Evolutionary conservation across 1,284 basidiomycete genomes (phyloP), one percentile per base, ranked within the genome.

Genomic region (Pascua sp.): DNA sequence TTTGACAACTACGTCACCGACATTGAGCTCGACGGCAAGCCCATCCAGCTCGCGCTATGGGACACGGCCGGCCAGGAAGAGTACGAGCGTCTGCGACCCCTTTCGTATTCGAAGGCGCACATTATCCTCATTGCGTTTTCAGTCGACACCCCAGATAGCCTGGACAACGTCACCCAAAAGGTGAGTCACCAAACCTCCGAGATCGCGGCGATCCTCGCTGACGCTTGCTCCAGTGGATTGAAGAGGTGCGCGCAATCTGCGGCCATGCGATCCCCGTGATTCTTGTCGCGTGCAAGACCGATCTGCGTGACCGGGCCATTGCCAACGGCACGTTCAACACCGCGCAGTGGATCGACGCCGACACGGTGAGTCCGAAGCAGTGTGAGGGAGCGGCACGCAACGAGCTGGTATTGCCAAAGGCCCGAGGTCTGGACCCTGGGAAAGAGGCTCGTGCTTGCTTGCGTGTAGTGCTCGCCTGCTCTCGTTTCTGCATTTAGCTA

Each of bases 1-100:
- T 96, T 96, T 71, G 93, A 96, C 80, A 98, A 98, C 76, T 98
- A 97, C 77, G 94, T 98, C 60, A 94, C 95, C 47, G 95, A 98
- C 80, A 96, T 98, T 71, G 83, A 92, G 68, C 81, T 98, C 55
- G 95, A 98, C 77, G 93, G 93, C 64, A 98, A 98, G 78, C 90
- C 93, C 44, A 90, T 98, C 39, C 43, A 50, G 61, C 49, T 61
- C 18, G 56, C 59, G 18, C 59, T 59, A 13, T 63, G 61, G 61
- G 61, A 98, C 79, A 98, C 95, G 1, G 95, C 94, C 7, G 94
- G 95, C 16, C 94, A 98, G 78, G 94, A 98, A 79, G 94, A 98
- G 80, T 98, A 97, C 77, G 94, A 98, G 77, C 84, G 94, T 62
- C 81, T 98, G 63, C 86, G 94, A 63, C 94, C 94, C 38, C 85